Evolutionary conservation across 202 grass and related monocot genomes (phyloP), one percentile per base, ranked within the genome.

Genomic region (Digitaria exilis): DNA sequence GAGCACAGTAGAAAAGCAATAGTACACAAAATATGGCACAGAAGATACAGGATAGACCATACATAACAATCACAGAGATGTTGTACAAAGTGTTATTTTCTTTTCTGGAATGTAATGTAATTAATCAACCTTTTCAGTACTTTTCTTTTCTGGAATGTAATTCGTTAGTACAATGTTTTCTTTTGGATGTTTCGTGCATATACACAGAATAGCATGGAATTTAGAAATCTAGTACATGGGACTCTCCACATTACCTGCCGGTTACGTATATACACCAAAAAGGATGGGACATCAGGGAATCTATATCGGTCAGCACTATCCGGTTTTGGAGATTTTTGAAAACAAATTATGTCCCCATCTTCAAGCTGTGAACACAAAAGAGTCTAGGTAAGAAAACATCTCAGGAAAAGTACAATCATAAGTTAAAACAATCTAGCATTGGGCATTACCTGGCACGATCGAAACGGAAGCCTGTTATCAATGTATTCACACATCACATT

Each of bases 281-380:
- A 99, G 46, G 93, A 94, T 79, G 96, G 96, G 46, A 99, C 89
- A 4, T 92, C 91, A 80, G 96, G 81, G 82, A 92, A 99, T 70
- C 89, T 92, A 71, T 89, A 91, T 70, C 64, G 89, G 56, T 90
- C 93, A 60, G 69, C 66, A 88, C 30, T 86, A 59, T 90, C 93
- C 72, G 60, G 11, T 52, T 89, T 92, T 64, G 80, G 63, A 84
- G 87, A 84, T 84, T 92, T 96, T 76, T 99, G 88, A 84, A 81
- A 96, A 83, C 96, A 99, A 82, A 99, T 88, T 51, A 99, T 99
- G 41, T 99, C 96, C 19, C 96, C 96, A 86, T 99, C 93, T 91
- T 99, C 96, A 87, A 99, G 96, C 96, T 99, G 75, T 63, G 24
- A 78, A 84, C 62, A 80, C 10, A 54, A 79, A 79, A 26, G 0